Evolutionary conservation across 2,329 filamentous ascomycete genomes (phyloP).

Genomic region (Nothophaeocryptopus gaeumannii): DNA sequence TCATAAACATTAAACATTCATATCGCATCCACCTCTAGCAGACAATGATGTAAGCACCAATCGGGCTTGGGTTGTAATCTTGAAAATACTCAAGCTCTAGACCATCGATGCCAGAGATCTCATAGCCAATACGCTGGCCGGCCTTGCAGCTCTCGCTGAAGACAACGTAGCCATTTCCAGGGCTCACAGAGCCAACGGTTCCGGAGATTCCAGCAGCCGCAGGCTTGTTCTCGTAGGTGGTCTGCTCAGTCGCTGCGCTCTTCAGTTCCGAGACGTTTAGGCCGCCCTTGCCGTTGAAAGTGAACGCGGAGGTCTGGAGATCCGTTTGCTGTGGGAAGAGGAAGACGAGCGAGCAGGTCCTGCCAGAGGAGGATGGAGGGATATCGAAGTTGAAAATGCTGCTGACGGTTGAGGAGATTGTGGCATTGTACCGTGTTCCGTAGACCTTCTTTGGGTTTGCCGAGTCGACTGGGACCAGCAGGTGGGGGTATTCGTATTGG

Average conservation of each 20-base stretch:
- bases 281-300: slow-evolving; percentile 37
- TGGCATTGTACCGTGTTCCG: slow-evolving; percentile 58
- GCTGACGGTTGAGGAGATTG: slow-evolving; percentile 52
- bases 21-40: slow-evolving; percentile 18
- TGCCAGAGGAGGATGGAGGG: slow-evolving; percentile 50
- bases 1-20: too few relatives aligned
- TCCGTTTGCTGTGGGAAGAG: slow-evolving; percentile 58
- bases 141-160: slow-evolving; percentile 16
- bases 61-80: slow-evolving; percentile 24
- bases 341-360: slow-evolving; percentile 64
- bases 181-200: slow-evolving; percentile 4
- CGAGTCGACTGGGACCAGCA: slow-evolving; percentile 62
- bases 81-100: slow-evolving; percentile 16
- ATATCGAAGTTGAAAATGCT: slow-evolving; percentile 71
- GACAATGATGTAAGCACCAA: slow-evolving; percentile 29
- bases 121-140: slow-evolving; percentile 12
- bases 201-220: background rate
- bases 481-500: slow-evolving; percentile 52
- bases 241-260: slow-evolving; percentile 45
- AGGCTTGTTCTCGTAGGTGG: slow-evolving; percentile 50
- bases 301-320: slow-evolving; percentile 58
- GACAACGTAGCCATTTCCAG: slow-evolving; percentile 18
- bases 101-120: slow-evolving; percentile 11
- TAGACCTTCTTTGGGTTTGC: slow-evolving; percentile 50
- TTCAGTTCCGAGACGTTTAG: slow-evolving; percentile 39